phyloP scores from a whole-genome alignment of 495 filamentous ascomycete species.

The Neurospora sp. region DNA sequence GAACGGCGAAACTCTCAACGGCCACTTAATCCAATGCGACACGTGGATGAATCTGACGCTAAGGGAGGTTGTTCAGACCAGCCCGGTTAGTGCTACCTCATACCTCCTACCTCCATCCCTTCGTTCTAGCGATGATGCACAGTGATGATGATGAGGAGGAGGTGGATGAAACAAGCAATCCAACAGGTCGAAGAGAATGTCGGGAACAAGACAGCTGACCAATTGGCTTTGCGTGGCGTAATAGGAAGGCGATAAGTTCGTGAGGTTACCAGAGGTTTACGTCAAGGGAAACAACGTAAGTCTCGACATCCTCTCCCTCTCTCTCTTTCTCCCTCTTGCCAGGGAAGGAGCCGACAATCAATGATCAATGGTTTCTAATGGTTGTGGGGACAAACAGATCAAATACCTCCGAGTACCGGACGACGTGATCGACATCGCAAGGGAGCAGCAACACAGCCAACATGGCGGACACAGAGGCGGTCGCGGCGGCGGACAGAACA shows the following conservation, averaged over 20 bases:
- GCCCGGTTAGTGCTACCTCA: constrained; percentile 41
- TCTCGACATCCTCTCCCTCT: neutral
- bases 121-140: neutral
- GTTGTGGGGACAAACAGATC: constrained; percentile 50
- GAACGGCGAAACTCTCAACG: constrained; percentile 95
- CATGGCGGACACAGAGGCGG: constrained; percentile 48
- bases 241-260: constrained; percentile 86
- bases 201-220: constrained; percentile 1
- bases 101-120: neutral
- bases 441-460: constrained; percentile 76
- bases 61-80: constrained; percentile 96
- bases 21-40: constrained; percentile 89
- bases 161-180: neutral
- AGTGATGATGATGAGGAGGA: neutral
- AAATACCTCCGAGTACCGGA: constrained; percentile 96
- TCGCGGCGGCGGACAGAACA: constrained; percentile 54
- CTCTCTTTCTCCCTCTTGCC: neutral
- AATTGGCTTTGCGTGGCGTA: neutral
- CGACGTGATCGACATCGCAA: constrained; percentile 87
- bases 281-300: constrained; percentile 92
- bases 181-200: neutral
- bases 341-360: neutral
- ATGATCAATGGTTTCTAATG: neutral
- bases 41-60: constrained; percentile 99
- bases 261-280: constrained; percentile 84